phyloP scores from a whole-genome alignment of 805 yeast species.

The Kodamaea sagamina region DNA sequence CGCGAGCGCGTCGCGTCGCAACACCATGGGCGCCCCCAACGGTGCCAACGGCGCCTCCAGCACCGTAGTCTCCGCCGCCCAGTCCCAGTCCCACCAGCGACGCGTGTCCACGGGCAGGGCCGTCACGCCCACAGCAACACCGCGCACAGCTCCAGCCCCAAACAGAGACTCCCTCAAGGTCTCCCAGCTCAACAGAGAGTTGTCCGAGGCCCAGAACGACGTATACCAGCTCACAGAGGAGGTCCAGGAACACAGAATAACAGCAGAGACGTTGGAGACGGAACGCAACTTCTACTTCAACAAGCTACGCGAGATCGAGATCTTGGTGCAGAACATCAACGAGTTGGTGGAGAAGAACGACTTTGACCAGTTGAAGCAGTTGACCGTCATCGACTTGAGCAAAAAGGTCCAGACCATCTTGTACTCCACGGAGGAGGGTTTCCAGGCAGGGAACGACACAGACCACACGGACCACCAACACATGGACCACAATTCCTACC shows the following conservation, averaged over 20 bases:
- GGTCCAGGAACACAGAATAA: constrained; percentile 54
- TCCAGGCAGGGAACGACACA: constrained; percentile 55
- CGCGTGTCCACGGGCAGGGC: constrained; percentile 6
- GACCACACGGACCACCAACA: constrained; percentile 1
- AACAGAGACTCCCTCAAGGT: constrained; percentile 15
- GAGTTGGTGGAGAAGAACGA: constrained; percentile 21
- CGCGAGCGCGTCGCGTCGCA: constrained; percentile 8
- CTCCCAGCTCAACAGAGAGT: constrained; percentile 34
- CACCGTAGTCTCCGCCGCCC: constrained; percentile 23
- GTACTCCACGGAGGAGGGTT: constrained; percentile 83
- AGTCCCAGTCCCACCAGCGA: neutral
- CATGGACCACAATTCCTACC: neutral
- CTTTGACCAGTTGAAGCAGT: constrained; percentile 45
- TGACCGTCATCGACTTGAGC: constrained; percentile 31
- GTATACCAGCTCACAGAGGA: constrained; percentile 50
- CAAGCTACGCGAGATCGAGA: constrained; percentile 86
- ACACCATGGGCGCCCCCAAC: constrained; percentile 4
- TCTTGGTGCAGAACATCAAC: constrained; percentile 60
- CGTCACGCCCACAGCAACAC: constrained; percentile 9
- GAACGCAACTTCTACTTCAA: constrained; percentile 91
- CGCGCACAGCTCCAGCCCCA: constrained; percentile 5
- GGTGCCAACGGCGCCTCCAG: constrained; percentile 15
- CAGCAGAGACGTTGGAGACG: constrained; percentile 67
- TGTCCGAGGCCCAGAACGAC: constrained; percentile 46
- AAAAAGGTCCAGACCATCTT: constrained; percentile 71